A percentile compares a stretch with the other conserved stretches of the same genome.
phyloP scores from a whole-genome alignment of 1,284 basidiomycete genomes.

The Malassezia furfur region DNA sequence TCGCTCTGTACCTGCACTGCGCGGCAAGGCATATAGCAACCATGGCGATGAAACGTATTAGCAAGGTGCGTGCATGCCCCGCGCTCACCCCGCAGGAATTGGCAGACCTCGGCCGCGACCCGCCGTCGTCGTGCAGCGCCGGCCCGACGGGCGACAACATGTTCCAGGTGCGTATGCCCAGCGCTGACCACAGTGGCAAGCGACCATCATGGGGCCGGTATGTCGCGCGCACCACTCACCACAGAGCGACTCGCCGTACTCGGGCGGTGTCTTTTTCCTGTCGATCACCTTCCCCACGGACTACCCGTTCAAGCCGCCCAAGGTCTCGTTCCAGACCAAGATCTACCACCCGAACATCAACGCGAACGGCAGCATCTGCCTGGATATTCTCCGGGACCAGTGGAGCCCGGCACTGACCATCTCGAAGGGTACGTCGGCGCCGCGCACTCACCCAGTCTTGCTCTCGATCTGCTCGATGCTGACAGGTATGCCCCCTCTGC shows the following conservation, averaged over 20 bases:
- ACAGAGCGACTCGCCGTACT: slow-evolving; percentile 38
- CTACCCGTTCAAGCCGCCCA: slow-evolving; percentile 63
- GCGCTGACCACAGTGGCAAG: slow-evolving; percentile 37
- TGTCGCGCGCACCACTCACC: slow-evolving; percentile 3
- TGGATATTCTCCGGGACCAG: slow-evolving; percentile 88
- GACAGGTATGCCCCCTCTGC: slow-evolving; percentile 21
- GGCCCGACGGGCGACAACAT: slow-evolving; percentile 48
- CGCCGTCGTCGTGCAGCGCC: slow-evolving; percentile 46
- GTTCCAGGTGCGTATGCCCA: slow-evolving; percentile 31
- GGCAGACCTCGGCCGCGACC: slow-evolving; percentile 46
- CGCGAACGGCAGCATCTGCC: slow-evolving; percentile 92
- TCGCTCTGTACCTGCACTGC: neutral
- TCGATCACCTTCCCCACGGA: slow-evolving; percentile 61
- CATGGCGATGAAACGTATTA: slow-evolving; percentile 48
- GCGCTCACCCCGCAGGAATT: slow-evolving; percentile 27
- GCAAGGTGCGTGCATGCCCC: slow-evolving; percentile 30
- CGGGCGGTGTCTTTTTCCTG: slow-evolving; percentile 41
- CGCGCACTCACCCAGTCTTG: slow-evolving; percentile 22
- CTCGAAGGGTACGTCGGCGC: slow-evolving; percentile 58
- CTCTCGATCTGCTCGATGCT: slow-evolving; percentile 48
- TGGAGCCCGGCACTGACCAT: slow-evolving; percentile 80
- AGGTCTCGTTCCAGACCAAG: slow-evolving; percentile 97
- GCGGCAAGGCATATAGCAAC: neutral
- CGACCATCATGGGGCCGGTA: slow-evolving; percentile 48
- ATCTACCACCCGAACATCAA: slow-evolving; percentile 99